Percentiles rank a stretch among this genome's conserved stretches.
Conservation (phyloP, 2,329 filamentous ascomycete species). For the Neofusicoccum kwambonambiense region DNA sequence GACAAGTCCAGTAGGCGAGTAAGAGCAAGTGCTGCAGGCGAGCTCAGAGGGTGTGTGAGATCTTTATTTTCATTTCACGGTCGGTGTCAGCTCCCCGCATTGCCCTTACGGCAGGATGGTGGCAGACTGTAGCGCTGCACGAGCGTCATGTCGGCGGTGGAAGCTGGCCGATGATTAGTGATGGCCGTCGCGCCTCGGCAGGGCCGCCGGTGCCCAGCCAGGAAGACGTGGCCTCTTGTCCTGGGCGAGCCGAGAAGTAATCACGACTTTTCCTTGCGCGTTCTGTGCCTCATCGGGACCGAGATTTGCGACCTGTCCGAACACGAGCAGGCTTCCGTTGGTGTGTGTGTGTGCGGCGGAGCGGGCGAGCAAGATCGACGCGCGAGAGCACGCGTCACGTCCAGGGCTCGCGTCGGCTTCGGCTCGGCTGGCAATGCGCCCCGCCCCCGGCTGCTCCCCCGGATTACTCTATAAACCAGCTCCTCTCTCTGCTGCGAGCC, state of each 20-base stretch:
- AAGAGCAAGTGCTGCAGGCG: neutral
- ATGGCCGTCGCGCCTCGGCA: neutral
- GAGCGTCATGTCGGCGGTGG: neutral
- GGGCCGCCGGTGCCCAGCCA: neutral
- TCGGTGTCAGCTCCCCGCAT: neutral
- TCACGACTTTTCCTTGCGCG: neutral
- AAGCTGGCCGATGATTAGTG: conserved; percentile 3
- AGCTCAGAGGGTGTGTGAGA: neutral
- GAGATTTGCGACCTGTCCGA: neutral
- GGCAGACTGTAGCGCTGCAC: neutral
- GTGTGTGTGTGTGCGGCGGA: neutral
- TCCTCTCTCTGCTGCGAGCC: neutral
- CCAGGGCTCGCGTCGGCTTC: neutral
- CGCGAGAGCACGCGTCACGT: neutral
- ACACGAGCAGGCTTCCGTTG: neutral
- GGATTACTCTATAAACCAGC: neutral
- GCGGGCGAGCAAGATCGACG: neutral
- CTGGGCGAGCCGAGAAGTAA: too few relatives aligned
- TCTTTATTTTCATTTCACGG: neutral
- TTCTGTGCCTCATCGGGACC: too few relatives aligned
- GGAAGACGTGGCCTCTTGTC: neutral
- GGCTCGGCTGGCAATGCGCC: neutral
- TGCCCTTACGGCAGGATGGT: too few relatives aligned
- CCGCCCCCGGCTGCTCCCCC: neutral
- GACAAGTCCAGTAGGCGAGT: neutral